Percentiles rank a stretch among this genome's conserved stretches.
Conservation (phyloP, 768 basidiomycete genomes). For the Pholiota conissans region DNA sequence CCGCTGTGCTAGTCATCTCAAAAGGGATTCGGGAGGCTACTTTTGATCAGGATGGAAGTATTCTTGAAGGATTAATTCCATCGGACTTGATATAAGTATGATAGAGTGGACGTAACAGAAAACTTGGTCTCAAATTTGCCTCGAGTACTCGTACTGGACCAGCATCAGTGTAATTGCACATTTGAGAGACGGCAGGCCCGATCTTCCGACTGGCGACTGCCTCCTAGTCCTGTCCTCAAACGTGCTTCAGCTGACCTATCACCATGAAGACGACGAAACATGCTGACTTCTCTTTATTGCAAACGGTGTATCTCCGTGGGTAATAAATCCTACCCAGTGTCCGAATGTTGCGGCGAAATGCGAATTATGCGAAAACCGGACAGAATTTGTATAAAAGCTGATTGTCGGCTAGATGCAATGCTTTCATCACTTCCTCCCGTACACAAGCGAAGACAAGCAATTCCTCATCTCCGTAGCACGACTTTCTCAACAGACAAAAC, state of each 20-base stretch:
- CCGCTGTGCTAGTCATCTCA: neutral
- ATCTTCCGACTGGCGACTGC: neutral
- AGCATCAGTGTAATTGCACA: too few species aligned
- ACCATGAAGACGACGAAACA: neutral
- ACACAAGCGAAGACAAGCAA: neutral
- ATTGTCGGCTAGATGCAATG: neutral
- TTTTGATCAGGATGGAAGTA: neutral
- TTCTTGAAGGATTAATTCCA: too few species aligned
- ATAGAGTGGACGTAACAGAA: too few species aligned
- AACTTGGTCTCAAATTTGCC: too few species aligned
- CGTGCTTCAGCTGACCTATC: neutral
- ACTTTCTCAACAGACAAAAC: neutral
- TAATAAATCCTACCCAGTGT: neutral
- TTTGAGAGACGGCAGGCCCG: too few species aligned
- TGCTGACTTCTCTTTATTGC: neutral
- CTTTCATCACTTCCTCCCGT: neutral
- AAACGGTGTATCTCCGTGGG: neutral
- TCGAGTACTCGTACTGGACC: too few species aligned
- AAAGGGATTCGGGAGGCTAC: neutral
- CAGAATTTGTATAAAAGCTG: neutral
- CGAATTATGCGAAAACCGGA: neutral
- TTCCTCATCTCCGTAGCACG: neutral
- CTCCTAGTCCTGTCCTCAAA: neutral
- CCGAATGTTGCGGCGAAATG: neutral
- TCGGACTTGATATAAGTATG: too few species aligned